These are phyloP conservation scores for Hyparrhenia diplandra DNA, from an alignment of 176 grass and related monocot species.

Conservation along the genomic window DNA sequence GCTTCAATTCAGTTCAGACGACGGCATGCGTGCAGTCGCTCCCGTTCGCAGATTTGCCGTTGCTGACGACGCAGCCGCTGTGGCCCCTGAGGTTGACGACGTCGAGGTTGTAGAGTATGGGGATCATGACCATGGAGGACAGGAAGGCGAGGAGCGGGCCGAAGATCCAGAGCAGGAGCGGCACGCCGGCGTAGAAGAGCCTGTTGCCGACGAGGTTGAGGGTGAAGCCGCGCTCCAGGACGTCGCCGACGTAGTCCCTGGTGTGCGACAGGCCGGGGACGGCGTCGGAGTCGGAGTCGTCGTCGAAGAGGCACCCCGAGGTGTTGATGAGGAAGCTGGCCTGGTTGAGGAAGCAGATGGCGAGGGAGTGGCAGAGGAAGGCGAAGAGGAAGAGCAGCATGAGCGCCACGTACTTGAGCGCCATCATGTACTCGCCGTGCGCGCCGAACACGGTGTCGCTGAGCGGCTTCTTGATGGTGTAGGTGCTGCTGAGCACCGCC, in stretches of 20 bases:
- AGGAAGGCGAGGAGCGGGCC: conserved; percentile 78
- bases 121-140: conserved; percentile 54
- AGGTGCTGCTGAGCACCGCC: conserved; percentile 92
- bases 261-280: background rate
- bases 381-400: conserved; percentile 74
- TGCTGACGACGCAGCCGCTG: background rate
- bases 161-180: conserved; percentile 84
- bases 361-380: conserved; percentile 91
- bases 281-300: background rate
- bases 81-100: background rate
- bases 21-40: background rate
- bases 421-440: conserved; percentile 92
- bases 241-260: conserved; percentile 35
- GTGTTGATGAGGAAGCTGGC: conserved; percentile 92
- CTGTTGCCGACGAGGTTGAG: conserved; percentile 82
- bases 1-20: conserved; percentile 3
- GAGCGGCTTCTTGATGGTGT: conserved; percentile 77
- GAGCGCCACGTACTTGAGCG: conserved; percentile 88
- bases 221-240: conserved; percentile 57
- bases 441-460: conserved; percentile 80
- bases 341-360: conserved; percentile 85
- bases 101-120: conserved; percentile 81
- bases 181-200: conserved; percentile 79
- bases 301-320: background rate
- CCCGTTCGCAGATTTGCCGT: conserved; percentile 1